Conservation (phyloP, 768 basidiomycete species). For the Kwoniella sp. region DNA sequence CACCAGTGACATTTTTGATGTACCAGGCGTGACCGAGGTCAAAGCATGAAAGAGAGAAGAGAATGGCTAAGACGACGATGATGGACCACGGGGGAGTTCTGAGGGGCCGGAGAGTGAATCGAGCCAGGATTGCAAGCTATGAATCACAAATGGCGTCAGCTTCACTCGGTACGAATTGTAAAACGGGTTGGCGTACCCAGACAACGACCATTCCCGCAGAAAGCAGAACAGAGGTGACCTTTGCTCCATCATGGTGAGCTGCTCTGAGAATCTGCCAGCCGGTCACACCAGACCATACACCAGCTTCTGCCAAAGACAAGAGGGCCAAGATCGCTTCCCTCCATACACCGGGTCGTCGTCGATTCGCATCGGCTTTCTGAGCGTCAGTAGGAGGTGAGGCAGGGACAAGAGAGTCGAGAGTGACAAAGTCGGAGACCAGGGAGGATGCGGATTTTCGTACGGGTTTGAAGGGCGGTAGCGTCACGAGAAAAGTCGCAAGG, state of each 20-base stretch:
- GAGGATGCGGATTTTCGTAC: slow-evolving; percentile 19
- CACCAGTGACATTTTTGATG: slow-evolving; percentile 18
- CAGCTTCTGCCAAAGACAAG: slow-evolving; percentile 27
- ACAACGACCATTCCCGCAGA: slow-evolving; percentile 40
- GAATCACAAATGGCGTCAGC: slow-evolving; percentile 33
- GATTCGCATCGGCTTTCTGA: slow-evolving; percentile 18
- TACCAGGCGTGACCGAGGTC: slow-evolving; percentile 36
- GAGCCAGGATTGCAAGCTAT: slow-evolving; percentile 30
- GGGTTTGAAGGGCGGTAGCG: slow-evolving; percentile 28
- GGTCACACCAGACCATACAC: slow-evolving; percentile 38
- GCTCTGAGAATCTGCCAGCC: slow-evolving; percentile 25
- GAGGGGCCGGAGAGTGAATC: slow-evolving; percentile 26
- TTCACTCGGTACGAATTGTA: neutral
- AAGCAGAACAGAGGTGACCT: slow-evolving; percentile 30
- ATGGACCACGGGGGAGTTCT: slow-evolving; percentile 44
- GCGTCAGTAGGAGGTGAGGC: slow-evolving; percentile 19
- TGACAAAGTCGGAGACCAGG: slow-evolving; percentile 40
- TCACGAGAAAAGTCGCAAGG: slow-evolving; percentile 29
- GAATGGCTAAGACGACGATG: slow-evolving; percentile 28
- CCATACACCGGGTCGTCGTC: slow-evolving; percentile 31
- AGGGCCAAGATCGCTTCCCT: slow-evolving; percentile 36
- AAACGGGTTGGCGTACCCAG: slow-evolving; percentile 41
- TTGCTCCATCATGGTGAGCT: slow-evolving; percentile 6
- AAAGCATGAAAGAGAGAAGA: slow-evolving; percentile 32
- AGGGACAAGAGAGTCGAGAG: slow-evolving; percentile 38